Evolutionary conservation across 2,329 filamentous ascomycete genomes (phyloP).

Genomic region (Talaromyces sp.): DNA sequence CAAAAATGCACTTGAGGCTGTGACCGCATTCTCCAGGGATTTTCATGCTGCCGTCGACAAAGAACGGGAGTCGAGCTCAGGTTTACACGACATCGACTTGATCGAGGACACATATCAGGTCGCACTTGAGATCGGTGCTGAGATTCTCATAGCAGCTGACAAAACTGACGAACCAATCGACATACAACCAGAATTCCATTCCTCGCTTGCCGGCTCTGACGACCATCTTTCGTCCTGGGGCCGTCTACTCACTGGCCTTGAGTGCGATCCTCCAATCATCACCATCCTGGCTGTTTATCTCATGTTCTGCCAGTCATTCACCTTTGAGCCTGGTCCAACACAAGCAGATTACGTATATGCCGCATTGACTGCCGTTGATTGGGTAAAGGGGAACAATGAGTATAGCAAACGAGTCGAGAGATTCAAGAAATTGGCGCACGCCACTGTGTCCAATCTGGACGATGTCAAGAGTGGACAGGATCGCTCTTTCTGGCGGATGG

Average conservation of each 20-base stretch:
- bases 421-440: neutral
- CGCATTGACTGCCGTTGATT: constrained; percentile 2
- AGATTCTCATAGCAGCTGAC: neutral
- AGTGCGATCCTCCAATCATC: constrained; percentile 7
- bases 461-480: constrained; percentile 8
- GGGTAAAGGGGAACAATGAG: neutral
- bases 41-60: constrained; percentile 2
- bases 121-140: neutral
- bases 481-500: constrained; percentile 6
- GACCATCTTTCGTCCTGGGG: neutral
- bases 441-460: neutral
- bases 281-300: neutral
- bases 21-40: neutral
- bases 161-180: neutral
- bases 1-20: neutral
- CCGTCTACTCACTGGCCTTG: neutral
- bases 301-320: constrained; percentile 7
- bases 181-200: neutral
- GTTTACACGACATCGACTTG: constrained; percentile 3
- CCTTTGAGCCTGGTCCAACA: neutral
- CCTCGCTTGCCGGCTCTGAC: neutral
- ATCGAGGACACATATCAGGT: constrained; percentile 9
- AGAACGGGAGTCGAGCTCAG: neutral
- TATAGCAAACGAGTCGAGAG: neutral
- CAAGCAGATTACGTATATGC: constrained; percentile 9